Percentiles rank a stretch among this genome's conserved stretches.
Evolutionary conservation across 2,329 filamentous ascomycete genomes (phyloP).

Genomic region (Knoxdaviesia proteae): DNA sequence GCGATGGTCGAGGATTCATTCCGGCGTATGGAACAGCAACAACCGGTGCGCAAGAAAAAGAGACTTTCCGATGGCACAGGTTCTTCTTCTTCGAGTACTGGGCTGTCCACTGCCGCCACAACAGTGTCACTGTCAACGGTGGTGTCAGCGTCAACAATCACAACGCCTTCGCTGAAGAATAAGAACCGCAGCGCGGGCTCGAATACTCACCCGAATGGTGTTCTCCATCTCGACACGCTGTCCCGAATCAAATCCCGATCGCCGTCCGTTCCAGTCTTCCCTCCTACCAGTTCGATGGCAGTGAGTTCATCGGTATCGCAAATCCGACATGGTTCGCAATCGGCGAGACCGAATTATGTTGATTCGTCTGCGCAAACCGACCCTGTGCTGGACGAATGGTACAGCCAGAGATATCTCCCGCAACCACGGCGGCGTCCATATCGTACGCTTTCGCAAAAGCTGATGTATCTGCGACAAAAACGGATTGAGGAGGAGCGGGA

Average conservation of each 20-base stretch:
- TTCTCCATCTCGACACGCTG: constrained; percentile 30
- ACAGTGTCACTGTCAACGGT: background rate
- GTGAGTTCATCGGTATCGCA: no score
- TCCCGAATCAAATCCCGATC: constrained; percentile 32
- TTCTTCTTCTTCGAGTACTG: no score
- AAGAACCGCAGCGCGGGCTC: background rate
- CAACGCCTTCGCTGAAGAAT: background rate
- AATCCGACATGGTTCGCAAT: no score
- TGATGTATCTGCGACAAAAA: no score
- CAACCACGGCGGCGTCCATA: no score
- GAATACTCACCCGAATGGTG: constrained; percentile 10
- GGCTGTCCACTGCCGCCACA: no score
- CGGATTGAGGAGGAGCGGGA: no score
- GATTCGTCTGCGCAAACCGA: constrained; percentile 34
- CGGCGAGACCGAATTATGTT: constrained; percentile 17
- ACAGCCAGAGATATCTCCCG: constrained; percentile 12
- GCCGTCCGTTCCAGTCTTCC: constrained; percentile 16
- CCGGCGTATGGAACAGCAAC: constrained; percentile 38
- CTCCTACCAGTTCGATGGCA: no score
- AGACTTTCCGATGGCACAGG: constrained; percentile 16
- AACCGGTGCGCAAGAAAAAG: constrained; percentile 35
- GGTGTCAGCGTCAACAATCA: background rate
- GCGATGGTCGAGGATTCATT: constrained; percentile 44
- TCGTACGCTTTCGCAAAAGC: no score
- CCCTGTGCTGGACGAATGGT: constrained; percentile 30